These are phyloP conservation scores for Strobilomyces echinocephalus DNA, from an alignment of 768 basidiomycete genomes.

Conservation along the genomic window DNA sequence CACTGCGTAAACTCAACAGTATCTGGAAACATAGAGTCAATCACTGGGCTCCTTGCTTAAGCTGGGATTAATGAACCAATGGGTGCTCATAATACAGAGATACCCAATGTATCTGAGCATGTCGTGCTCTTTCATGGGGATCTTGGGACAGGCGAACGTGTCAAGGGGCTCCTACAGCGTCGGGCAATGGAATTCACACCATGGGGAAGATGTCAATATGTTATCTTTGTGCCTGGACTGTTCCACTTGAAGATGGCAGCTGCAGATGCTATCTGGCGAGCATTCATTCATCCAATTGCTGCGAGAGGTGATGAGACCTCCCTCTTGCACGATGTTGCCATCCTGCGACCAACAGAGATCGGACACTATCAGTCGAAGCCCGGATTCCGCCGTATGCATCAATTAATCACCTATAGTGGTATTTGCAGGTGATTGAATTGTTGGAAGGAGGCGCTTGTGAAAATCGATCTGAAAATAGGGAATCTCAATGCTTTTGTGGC, in stretches of 20 bases:
- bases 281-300: conserved; percentile 6
- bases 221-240: conserved; percentile 32
- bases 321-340: conserved; percentile 19
- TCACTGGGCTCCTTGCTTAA: neutral
- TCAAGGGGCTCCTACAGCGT: neutral
- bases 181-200: conserved; percentile 15
- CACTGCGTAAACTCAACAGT: neutral
- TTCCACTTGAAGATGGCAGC: conserved; percentile 35
- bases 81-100: neutral
- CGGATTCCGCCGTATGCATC: conserved; percentile 34
- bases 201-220: conserved; percentile 26
- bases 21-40: neutral
- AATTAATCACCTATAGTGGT: conserved; percentile 31
- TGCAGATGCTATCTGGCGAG: conserved; percentile 19
- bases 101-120: neutral
- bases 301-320: conserved; percentile 6
- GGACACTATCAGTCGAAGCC: conserved; percentile 31
- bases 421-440: conserved; percentile 10
- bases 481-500: neutral
- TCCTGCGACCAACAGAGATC: conserved; percentile 29
- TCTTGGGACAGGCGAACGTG: neutral
- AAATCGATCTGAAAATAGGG: neutral
- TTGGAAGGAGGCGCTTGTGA: neutral
- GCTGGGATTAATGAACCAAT: too few relatives aligned
- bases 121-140: neutral